Percentiles rank a stretch among this genome's conserved stretches.
Conservation (phyloP, 2,329 filamentous ascomycete genomes). For the Aspergillus ibericus region DNA sequence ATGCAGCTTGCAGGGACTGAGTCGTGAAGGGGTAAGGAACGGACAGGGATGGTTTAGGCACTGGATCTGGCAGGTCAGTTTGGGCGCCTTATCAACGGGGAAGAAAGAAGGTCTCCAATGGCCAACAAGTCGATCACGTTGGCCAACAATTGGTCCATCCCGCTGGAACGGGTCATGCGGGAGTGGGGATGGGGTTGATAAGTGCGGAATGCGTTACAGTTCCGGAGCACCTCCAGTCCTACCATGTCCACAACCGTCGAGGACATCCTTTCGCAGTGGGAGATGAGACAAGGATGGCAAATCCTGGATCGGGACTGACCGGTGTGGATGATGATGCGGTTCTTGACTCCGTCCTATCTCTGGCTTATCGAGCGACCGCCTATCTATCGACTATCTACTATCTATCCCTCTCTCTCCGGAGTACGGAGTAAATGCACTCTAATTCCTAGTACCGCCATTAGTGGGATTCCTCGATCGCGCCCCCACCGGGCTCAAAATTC, state of each 20-base stretch:
- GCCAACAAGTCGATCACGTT: constrained; percentile 22
- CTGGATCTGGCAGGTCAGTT: neutral
- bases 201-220: neutral
- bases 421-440: neutral
- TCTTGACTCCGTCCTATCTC: neutral
- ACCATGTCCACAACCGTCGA: no score
- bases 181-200: constrained; percentile 10
- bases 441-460: neutral
- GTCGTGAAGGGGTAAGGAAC: neutral
- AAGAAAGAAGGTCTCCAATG: neutral
- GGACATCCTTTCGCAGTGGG: neutral
- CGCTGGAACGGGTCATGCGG: constrained; percentile 14
- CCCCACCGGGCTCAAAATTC: neutral
- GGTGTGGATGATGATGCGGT: neutral
- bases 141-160: constrained; percentile 20
- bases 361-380: neutral
- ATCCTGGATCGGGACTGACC: neutral
- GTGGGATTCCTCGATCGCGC: neutral
- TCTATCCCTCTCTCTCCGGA: constrained; percentile 1
- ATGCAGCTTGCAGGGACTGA: neutral
- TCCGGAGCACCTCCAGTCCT: no score
- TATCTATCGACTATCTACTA: no score
- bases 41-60: neutral
- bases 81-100: constrained; percentile 6
- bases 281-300: no score